Evolutionary conservation across 179 eudicot genomes (phyloP), one percentile per base, ranked within the genome.

Genomic region (Spinacia oleracea): DNA sequence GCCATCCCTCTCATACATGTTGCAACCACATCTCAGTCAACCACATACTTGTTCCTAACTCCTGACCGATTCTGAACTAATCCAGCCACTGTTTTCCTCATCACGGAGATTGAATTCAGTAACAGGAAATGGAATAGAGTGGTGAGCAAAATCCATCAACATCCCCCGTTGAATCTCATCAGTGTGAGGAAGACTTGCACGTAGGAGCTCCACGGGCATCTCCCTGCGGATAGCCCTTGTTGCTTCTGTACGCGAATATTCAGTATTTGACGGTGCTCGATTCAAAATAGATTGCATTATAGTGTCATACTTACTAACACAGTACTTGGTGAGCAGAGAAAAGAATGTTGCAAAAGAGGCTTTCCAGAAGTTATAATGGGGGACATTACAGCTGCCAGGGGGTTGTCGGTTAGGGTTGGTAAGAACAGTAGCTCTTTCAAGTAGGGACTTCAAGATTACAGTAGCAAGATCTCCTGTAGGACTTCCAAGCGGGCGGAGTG

Each of bases 171-270:
- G 97, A 55, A 80, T 85, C 48, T 90, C 90, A 77, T 92, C 82
- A 2, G 97, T 92, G 83, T 92, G 97, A 38, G 92, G 92, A 75
- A 92, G 90, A 83, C 94, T 92, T 46, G 94, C 91, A 72, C 89
- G 88, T 34, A 90, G 81, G n/a, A 92, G 88, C 72, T 92, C 94
- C 68, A 92, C 90, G 9, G 97, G 94, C 92, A 92, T 92, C 81
- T 92, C 97, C 67, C 84, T 86, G 50, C 81, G 86, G 35, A 88
- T 83, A 75, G 91, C 92, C 82, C 82, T 83, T 35, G 91, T 89
- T 56, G 85, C 85, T 80, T 91, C 93, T 20, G 88, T 48, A 56
- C 82, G 81, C 31, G 78, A 81, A 21, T 72, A 51, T 15, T 83
- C 90, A 38, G 86, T 56, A 75, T 68, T 80, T 35, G 89, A 72